These are phyloP conservation scores for Termitomyces titanicus DNA, from an alignment of 768 basidiomycete genomes.

Conservation along the genomic window DNA sequence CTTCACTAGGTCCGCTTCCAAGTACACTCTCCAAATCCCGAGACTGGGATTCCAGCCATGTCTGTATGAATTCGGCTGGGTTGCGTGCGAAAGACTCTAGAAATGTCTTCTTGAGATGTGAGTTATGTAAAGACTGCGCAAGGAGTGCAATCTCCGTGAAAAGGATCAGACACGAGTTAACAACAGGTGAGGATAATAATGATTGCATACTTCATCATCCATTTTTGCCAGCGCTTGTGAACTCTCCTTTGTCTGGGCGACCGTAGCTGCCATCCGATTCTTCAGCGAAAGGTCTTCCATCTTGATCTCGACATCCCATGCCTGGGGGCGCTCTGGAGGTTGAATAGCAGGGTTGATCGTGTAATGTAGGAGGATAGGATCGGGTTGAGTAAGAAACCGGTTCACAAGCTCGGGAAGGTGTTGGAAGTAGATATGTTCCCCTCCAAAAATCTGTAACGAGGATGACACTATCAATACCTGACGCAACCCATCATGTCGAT, in stretches of 20 bases:
- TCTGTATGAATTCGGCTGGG: conserved; percentile 79
- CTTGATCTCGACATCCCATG: conserved; percentile 88
- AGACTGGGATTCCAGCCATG: conserved; percentile 90
- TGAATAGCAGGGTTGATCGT: conserved; percentile 57
- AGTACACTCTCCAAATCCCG: conserved; percentile 86
- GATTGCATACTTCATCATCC: conserved; percentile 74
- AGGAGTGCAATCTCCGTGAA: conserved; percentile 66
- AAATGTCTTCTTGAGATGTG: conserved; percentile 85
- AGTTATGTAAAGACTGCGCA: conserved; percentile 82
- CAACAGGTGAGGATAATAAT: not conserved
- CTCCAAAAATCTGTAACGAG: conserved; percentile 57
- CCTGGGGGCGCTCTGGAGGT: conserved; percentile 67
- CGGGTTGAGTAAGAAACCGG: conserved; percentile 70
- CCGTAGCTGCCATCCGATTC: conserved; percentile 68
- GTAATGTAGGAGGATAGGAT: conserved; percentile 81
- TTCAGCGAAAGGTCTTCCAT: conserved; percentile 78
- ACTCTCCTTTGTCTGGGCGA: conserved; percentile 69
- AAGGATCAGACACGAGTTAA: not conserved
- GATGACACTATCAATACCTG: not conserved
- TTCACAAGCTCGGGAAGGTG: conserved; percentile 84
- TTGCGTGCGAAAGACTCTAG: conserved; percentile 77
- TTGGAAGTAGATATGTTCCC: conserved; percentile 70
- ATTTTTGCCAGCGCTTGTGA: conserved; percentile 62
- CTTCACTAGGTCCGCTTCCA: conserved; percentile 83
- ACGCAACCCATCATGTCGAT: not conserved